Evolutionary conservation across 441 rosid species (phyloP).

Genomic region (Aquilaria agallochum): DNA sequence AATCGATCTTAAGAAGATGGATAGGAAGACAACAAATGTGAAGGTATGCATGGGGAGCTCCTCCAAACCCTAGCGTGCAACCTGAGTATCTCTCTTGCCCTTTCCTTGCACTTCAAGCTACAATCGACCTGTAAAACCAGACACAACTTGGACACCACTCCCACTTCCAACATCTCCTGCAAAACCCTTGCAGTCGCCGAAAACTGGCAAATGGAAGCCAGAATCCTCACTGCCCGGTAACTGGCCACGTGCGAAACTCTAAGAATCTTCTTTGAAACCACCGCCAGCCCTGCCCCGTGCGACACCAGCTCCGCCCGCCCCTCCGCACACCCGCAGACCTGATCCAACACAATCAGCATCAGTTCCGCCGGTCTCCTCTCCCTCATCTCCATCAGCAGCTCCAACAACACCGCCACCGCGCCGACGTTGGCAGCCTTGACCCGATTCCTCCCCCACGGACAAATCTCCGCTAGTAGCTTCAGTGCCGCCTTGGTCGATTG

Average conservation of each 20-base stretch:
- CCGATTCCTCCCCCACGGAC: conserved; percentile 60
- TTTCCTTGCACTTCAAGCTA: conserved; percentile 30
- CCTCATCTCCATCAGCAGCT: conserved; percentile 32
- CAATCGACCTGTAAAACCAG: conserved; percentile 39
- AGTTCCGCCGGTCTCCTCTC: conserved; percentile 37
- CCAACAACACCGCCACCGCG: conserved; percentile 27
- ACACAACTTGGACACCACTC: conserved; percentile 48
- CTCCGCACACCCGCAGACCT: conserved; percentile 45
- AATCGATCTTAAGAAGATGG: conserved; percentile 27
- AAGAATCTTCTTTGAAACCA: conserved; percentile 52
- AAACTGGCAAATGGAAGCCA: conserved; percentile 31
- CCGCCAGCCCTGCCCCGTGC: conserved; percentile 45
- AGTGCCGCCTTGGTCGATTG: conserved; percentile 37
- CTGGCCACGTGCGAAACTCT: conserved; percentile 45
- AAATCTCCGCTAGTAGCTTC: conserved; percentile 40
- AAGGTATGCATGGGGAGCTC: conserved; percentile 39
- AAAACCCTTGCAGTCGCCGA: conserved; percentile 34
- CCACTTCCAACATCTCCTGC: conserved; percentile 52
- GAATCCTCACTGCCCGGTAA: conserved; percentile 40
- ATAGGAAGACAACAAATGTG: conserved; percentile 31
- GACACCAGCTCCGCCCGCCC: conserved; percentile 49
- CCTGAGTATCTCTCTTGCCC: conserved; percentile 39
- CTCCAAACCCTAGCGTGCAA: conserved; percentile 50
- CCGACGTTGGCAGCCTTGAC: conserved; percentile 46
- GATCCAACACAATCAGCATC: conserved; percentile 26